Percentiles rank a stretch among this genome's conserved stretches.
These are phyloP conservation scores for Phyllosticta ampelicida DNA, from an alignment of 2,329 filamentous ascomycete genomes.

Conservation along the genomic window DNA sequence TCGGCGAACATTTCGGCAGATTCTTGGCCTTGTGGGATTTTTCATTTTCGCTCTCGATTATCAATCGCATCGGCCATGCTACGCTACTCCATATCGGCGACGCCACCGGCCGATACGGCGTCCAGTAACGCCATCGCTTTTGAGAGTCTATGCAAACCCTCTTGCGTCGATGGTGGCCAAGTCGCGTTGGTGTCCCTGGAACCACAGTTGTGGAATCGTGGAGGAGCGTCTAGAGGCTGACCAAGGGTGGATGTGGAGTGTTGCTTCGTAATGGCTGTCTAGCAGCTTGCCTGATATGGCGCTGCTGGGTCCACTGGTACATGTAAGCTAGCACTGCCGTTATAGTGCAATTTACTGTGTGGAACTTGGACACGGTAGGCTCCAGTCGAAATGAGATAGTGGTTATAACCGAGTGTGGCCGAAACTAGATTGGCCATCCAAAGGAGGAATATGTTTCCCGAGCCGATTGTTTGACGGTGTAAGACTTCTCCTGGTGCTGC, in stretches of 20 bases:
- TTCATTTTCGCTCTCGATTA: neutral
- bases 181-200: neutral
- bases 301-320: no score
- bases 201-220: neutral
- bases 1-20: neutral
- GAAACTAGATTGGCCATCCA: no score
- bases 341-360: no score
- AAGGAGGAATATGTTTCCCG: no score
- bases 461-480: no score
- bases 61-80: neutral
- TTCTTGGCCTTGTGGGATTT: neutral
- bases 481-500: no score
- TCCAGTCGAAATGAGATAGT: no score
- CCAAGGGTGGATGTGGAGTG: neutral
- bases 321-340: no score
- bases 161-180: neutral
- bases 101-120: conserved; percentile 13
- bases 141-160: neutral
- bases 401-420: no score
- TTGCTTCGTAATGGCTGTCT: neutral
- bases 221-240: neutral
- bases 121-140: conserved; percentile 11
- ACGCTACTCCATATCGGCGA: conserved; percentile 14
- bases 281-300: no score
- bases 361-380: no score